Evolutionary conservation across 1,284 basidiomycete genomes (phyloP).

Genomic region (Ustilago trichophora): DNA sequence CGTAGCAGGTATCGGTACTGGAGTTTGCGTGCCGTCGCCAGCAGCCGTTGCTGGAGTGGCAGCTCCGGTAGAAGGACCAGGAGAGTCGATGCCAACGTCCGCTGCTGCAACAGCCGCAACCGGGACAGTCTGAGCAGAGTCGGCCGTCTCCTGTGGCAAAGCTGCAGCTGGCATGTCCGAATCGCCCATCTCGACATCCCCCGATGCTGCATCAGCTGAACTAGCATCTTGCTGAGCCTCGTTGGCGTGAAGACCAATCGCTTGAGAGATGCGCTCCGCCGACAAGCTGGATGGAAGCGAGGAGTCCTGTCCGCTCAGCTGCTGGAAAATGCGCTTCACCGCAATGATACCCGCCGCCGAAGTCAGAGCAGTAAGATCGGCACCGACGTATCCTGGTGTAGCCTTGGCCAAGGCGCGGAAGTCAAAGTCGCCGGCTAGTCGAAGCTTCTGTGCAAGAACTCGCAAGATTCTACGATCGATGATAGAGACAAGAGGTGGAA

Average conservation of each 20-base stretch:
- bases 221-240: conserved; percentile 1
- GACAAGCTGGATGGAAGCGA: conserved; percentile 35
- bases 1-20: neutral
- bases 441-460: conserved; percentile 58
- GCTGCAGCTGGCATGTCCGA: conserved; percentile 1
- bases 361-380: conserved; percentile 88
- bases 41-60: conserved; percentile 13
- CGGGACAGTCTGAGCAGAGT: neutral
- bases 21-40: conserved; percentile 13
- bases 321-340: conserved; percentile 91
- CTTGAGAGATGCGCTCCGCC: conserved; percentile 28
- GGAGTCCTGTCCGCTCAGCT: conserved; percentile 69
- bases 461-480: conserved; percentile 51
- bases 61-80: conserved; percentile 7
- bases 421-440: conserved; percentile 79
- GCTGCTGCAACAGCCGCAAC: neutral
- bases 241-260: conserved; percentile 24
- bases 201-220: conserved; percentile 1
- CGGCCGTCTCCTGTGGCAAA: neutral
- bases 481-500: neutral
- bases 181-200: conserved; percentile 49
- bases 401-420: conserved; percentile 84
- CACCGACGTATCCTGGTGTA: conserved; percentile 96
- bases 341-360: conserved; percentile 94
- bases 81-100: conserved; percentile 3